Percentiles rank a stretch among this genome's conserved stretches.
These are phyloP conservation scores for Nicotiana rustica DNA, from an alignment of 305 asterid genomes.

Conservation along the genomic window DNA sequence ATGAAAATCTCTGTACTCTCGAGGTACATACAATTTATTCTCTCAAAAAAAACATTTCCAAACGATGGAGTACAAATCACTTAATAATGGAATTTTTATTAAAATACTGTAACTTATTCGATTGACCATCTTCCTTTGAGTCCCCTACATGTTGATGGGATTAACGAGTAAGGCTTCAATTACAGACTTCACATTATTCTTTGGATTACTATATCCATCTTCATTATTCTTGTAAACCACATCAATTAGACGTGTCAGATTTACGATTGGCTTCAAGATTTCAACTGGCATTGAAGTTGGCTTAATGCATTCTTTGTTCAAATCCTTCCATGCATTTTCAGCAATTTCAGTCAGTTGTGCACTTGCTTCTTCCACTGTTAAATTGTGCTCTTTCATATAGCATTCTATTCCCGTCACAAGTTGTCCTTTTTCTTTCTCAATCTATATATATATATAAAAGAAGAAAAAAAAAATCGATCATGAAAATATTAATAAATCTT, in stretches of 20 bases:
- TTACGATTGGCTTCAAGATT: neutral
- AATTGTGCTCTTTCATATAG: neutral
- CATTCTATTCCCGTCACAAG: neutral
- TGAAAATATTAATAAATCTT: neutral
- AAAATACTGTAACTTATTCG: neutral
- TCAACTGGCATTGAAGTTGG: neutral
- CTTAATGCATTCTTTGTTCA: conserved; percentile 24
- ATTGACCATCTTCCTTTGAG: neutral
- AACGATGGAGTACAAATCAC: neutral
- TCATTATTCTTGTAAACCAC: neutral
- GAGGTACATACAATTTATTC: neutral
- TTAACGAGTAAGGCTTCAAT: neutral
- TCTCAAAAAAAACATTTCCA: neutral
- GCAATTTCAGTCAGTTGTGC: neutral
- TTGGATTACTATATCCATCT: neutral
- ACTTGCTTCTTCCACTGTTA: neutral
- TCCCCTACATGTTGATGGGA: neutral
- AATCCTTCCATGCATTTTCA: conserved; percentile 33
- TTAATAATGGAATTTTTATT: neutral
- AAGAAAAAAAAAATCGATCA: neutral
- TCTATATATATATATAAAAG: neutral
- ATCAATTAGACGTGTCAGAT: neutral
- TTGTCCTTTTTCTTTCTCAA: neutral
- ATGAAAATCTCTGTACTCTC: no score
- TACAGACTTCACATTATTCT: neutral